Conservation (phyloP, 768 basidiomycete genomes). For the Megacollybia marginata region DNA sequence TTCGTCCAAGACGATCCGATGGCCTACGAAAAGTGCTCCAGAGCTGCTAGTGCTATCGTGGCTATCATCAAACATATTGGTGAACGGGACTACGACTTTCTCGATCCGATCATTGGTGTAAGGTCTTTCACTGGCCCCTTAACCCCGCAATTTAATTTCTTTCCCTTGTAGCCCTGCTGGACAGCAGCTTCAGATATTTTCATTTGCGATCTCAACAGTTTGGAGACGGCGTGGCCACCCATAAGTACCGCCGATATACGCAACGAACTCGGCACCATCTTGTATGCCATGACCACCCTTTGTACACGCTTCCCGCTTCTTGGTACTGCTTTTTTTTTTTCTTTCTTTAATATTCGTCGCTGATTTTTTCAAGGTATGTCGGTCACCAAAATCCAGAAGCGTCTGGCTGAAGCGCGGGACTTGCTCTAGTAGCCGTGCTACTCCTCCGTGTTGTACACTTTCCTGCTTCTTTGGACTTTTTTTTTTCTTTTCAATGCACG, state of each 20-base stretch:
- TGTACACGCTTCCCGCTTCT: constrained; percentile 55
- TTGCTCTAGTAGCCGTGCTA: constrained; percentile 2
- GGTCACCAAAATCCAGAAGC: constrained; percentile 16
- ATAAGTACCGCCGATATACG: constrained; percentile 51
- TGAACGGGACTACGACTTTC: constrained; percentile 58
- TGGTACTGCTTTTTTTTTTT: constrained; percentile 17
- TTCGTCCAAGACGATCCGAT: constrained; percentile 53
- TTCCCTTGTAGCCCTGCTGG: constrained; percentile 56
- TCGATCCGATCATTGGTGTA: constrained; percentile 78
- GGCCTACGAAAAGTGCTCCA: constrained; percentile 60
- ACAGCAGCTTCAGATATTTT: constrained; percentile 60
- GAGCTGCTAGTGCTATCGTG: constrained; percentile 53
- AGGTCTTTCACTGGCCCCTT: constrained; percentile 16
- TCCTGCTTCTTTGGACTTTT: not conserved
- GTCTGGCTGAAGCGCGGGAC: constrained; percentile 13
- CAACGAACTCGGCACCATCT: constrained; percentile 50
- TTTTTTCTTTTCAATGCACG: no score
- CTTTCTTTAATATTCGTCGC: not conserved
- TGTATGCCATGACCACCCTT: constrained; percentile 59
- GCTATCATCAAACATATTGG: constrained; percentile 54
- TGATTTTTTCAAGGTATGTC: constrained; percentile 8
- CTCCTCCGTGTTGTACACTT: not conserved
- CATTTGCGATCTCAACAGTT: constrained; percentile 55
- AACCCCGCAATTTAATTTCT: not conserved
- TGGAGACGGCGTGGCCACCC: constrained; percentile 59